phyloP scores from a whole-genome alignment of 2,329 filamentous ascomycete genomes.

The Raffaelea arxii region DNA sequence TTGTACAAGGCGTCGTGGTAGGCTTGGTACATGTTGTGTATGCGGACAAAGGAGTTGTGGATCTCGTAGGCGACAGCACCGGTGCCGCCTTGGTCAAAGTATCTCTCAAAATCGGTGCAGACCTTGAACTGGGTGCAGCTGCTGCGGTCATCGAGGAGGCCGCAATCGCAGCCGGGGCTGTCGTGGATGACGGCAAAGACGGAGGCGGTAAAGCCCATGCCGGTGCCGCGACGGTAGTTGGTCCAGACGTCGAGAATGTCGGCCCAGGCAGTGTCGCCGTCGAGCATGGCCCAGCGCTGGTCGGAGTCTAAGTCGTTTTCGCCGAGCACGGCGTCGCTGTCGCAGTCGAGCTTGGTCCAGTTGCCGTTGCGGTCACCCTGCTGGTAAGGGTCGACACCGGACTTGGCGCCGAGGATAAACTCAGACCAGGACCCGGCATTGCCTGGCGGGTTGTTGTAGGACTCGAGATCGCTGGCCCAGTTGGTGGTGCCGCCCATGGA shows the following conservation, averaged over 20 bases:
- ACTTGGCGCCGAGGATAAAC: constrained; percentile 2
- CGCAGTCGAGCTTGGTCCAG: constrained; percentile 18
- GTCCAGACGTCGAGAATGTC: constrained; percentile 17
- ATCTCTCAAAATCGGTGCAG: neutral
- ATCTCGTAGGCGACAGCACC: constrained; percentile 12
- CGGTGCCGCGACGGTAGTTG: constrained; percentile 5
- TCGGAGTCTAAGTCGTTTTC: constrained; percentile 2
- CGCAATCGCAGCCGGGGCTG: neutral
- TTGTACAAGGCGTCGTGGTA: constrained; percentile 9
- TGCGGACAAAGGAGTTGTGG: constrained; percentile 13
- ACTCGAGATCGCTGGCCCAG: constrained; percentile 18
- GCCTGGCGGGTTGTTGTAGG: constrained; percentile 12
- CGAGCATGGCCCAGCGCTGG: constrained; percentile 17
- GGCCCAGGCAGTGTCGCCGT: constrained; percentile 17
- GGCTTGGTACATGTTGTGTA: constrained; percentile 11
- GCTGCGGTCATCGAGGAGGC: neutral
- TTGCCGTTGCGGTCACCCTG: constrained; percentile 12
- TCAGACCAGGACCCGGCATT: constrained; percentile 9
- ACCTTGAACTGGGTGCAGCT: constrained; percentile 6
- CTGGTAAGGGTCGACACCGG: constrained; percentile 12
- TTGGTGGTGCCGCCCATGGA: constrained; percentile 12
- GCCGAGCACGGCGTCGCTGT: constrained; percentile 3
- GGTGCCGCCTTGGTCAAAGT: constrained; percentile 2
- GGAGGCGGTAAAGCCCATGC: constrained; percentile 11
- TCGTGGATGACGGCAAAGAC: constrained; percentile 6